Percentiles rank a stretch among this genome's conserved stretches.
phyloP scores from a whole-genome alignment of 805 yeast species.

The Candida tallmaniae region DNA sequence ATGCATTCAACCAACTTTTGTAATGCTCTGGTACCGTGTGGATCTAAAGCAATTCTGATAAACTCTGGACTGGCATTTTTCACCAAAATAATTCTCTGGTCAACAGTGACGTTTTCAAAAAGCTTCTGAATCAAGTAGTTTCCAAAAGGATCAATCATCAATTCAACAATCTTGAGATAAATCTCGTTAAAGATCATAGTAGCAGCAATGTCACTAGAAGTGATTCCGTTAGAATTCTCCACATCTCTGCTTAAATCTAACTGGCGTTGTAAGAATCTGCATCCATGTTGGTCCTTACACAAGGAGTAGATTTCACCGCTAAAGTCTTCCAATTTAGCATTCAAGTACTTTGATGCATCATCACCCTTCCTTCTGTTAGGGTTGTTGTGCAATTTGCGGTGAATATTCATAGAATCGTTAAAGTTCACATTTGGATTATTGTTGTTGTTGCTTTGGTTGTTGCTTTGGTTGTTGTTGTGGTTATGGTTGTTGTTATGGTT shows the following conservation, averaged over 20 bases:
- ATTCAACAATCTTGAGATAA: slow-evolving; percentile 68
- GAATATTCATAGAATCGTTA: slow-evolving; percentile 32
- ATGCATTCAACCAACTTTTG: slow-evolving; percentile 89
- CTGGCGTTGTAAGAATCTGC: slow-evolving; percentile 86
- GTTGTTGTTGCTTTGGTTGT: slow-evolving; percentile 7
- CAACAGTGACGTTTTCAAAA: slow-evolving; percentile 66
- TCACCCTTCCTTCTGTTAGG: slow-evolving; percentile 45
- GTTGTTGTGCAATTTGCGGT: slow-evolving; percentile 37
- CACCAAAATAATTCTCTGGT: slow-evolving; percentile 67
- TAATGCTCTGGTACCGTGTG: slow-evolving; percentile 94
- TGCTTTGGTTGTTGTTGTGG: too few species aligned
- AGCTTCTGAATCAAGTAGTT: slow-evolving; percentile 90
- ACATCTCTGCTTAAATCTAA: slow-evolving; percentile 55
- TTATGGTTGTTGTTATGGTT: too few species aligned
- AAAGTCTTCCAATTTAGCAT: slow-evolving; percentile 65
- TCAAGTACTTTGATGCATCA: slow-evolving; percentile 65
- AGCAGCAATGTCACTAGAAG: slow-evolving; percentile 47
- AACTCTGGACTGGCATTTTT: slow-evolving; percentile 68
- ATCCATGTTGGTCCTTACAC: slow-evolving; percentile 96
- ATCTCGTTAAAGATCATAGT: slow-evolving; percentile 79
- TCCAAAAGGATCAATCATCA: slow-evolving; percentile 97
- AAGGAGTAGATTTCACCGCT: slow-evolving; percentile 69
- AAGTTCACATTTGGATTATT: slow-evolving; percentile 5
- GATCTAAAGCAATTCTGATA: slow-evolving; percentile 79
- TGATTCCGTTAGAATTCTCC: slow-evolving; percentile 10